Evolutionary conservation across 2,329 filamentous ascomycete species (phyloP).

Genomic region (Botrytis squamosa): DNA sequence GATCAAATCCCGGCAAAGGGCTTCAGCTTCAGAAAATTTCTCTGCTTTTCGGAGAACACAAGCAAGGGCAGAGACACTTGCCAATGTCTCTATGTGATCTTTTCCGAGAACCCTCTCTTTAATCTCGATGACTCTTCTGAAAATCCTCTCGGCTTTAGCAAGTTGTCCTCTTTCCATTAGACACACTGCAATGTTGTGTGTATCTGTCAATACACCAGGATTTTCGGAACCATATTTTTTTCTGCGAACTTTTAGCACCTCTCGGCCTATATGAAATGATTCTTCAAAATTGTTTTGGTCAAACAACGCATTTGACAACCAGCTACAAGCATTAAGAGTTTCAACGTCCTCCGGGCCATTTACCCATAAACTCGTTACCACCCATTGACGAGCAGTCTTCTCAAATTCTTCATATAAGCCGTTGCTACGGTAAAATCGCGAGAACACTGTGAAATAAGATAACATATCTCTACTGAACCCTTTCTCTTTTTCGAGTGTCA

Average conservation of each 20-base stretch:
- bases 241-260: not conserved
- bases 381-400: too few relatives aligned
- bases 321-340: fast-evolving
- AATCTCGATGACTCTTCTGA: not conserved
- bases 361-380: fast-evolving
- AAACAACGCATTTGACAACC: fast-evolving
- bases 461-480: not conserved
- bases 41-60: fast-evolving
- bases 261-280: not conserved
- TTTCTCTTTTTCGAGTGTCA: not conserved
- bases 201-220: not conserved
- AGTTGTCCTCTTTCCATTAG: constrained; percentile 6
- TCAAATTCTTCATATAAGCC: not conserved
- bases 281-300: fast-evolving
- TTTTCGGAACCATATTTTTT: not conserved
- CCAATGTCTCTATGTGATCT: fast-evolving
- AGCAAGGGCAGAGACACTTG: not conserved
- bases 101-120: not conserved
- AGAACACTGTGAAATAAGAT: too few relatives aligned
- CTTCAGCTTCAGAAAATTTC: not conserved
- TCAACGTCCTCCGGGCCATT: not conserved
- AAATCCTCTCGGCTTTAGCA: constrained; percentile 17
- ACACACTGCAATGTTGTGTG: constrained; percentile 6
- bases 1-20: not conserved
- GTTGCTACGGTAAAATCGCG: too few relatives aligned